Conservation (phyloP, 352 stramenopile genomes). For the Pythium rishiriense region DNA sequence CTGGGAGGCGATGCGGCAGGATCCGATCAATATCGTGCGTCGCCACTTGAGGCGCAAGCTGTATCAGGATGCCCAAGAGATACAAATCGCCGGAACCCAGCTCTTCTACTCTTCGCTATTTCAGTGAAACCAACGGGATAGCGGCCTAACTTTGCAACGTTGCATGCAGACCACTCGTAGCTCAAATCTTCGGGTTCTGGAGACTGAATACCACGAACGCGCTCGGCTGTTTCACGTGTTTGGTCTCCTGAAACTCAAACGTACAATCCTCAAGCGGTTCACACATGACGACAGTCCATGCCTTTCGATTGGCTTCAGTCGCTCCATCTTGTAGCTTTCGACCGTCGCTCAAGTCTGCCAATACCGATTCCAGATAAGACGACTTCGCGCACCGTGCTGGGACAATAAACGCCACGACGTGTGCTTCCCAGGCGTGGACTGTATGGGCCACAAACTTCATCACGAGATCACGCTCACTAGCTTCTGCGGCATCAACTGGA, state of each 20-base stretch:
- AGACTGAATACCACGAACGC: slow-evolving; percentile 30
- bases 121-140: slow-evolving; percentile 9
- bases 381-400: slow-evolving; percentile 52
- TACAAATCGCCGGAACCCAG: slow-evolving; percentile 63
- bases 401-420: slow-evolving; percentile 69
- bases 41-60: slow-evolving; percentile 54
- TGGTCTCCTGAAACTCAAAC: slow-evolving; percentile 65
- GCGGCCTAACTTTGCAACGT: neutral
- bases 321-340: neutral
- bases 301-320: neutral
- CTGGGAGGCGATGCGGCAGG: slow-evolving; percentile 68
- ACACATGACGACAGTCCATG: slow-evolving; percentile 36
- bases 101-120: slow-evolving; percentile 72
- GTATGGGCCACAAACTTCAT: slow-evolving; percentile 52
- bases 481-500: neutral
- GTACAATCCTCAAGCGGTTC: slow-evolving; percentile 39
- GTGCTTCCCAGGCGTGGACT: slow-evolving; percentile 46
- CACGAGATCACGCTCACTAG: slow-evolving; percentile 45
- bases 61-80: slow-evolving; percentile 57
- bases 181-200: neutral
- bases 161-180: no score
- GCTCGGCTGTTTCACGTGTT: slow-evolving; percentile 70
- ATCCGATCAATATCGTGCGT: slow-evolving; percentile 66
- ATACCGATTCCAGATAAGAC: slow-evolving; percentile 41
- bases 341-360: slow-evolving; percentile 28